A percentile compares a stretch with the other conserved stretches of the same genome.
Conservation (phyloP, 2,329 filamentous ascomycete species). For the Geosmithia morbida region DNA sequence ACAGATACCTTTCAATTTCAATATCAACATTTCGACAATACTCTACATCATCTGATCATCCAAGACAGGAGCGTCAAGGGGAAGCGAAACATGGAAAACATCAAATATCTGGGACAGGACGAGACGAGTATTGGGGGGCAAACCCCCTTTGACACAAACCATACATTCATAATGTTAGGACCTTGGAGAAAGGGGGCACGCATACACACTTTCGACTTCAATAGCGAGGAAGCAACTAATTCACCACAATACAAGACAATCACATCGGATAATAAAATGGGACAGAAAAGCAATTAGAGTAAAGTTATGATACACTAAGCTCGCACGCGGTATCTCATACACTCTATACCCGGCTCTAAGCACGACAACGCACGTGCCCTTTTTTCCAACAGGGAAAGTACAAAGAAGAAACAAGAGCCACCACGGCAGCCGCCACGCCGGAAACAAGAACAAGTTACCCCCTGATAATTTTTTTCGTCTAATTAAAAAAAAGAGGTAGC, state of each 20-base stretch:
- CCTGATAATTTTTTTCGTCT: background rate
- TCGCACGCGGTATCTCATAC: conserved; percentile 37
- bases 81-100: too few relatives aligned
- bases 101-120: too few relatives aligned
- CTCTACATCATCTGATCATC: too few relatives aligned
- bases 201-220: too few relatives aligned
- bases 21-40: background rate
- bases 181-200: too few relatives aligned
- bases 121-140: too few relatives aligned
- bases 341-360: conserved; percentile 33
- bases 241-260: too few relatives aligned
- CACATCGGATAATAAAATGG: background rate
- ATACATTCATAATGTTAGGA: too few relatives aligned
- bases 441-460: conserved; percentile 3
- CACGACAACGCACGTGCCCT: conserved; percentile 1
- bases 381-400: conserved; percentile 1
- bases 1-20: background rate
- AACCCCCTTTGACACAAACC: too few relatives aligned
- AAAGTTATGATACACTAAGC: conserved; percentile 40
- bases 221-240: too few relatives aligned
- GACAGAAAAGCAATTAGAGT: conserved; percentile 18
- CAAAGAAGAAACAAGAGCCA: background rate
- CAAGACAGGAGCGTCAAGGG: too few relatives aligned
- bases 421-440: background rate
- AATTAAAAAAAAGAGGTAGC: background rate